Evolutionary conservation across 2,329 filamentous ascomycete species (phyloP).

Genomic region (Alternaria ventricosa): DNA sequence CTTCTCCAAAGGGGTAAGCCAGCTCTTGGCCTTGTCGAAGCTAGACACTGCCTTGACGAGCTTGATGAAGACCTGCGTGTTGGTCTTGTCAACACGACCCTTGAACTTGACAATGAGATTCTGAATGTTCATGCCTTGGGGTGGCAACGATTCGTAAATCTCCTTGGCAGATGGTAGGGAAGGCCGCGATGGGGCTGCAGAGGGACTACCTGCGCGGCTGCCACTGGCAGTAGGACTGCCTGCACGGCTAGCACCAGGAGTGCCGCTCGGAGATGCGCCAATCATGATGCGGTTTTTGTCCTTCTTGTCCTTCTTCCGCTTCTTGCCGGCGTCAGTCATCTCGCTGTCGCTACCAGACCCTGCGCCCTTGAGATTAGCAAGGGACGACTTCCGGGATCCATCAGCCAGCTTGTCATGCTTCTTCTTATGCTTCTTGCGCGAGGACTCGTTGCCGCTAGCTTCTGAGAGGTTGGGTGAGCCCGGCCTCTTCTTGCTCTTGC

Average conservation of each 20-base stretch:
- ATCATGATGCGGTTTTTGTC: constrained; percentile 64
- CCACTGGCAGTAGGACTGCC: constrained; percentile 51
- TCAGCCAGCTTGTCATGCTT: constrained; percentile 38
- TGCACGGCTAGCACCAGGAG: constrained; percentile 66
- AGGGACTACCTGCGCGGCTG: constrained; percentile 40
- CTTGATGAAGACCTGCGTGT: constrained; percentile 51
- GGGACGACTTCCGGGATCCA: constrained; percentile 32
- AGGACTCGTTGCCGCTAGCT: constrained; percentile 88
- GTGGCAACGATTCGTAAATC: constrained; percentile 53
- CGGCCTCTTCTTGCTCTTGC: constrained; percentile 74
- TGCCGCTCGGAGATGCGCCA: constrained; percentile 63
- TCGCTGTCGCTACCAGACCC: constrained; percentile 76
- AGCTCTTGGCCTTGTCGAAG: constrained; percentile 38
- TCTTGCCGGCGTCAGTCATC: constrained; percentile 70
- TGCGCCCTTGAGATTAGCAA: constrained; percentile 49
- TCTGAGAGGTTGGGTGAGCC: constrained; percentile 89
- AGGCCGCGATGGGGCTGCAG: constrained; percentile 19
- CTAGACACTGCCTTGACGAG: constrained; percentile 50
- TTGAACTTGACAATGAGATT: constrained; percentile 52
- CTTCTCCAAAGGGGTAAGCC: constrained; percentile 38
- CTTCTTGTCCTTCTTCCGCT: constrained; percentile 63
- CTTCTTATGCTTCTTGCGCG: constrained; percentile 65
- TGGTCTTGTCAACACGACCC: constrained; percentile 46
- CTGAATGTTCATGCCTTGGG: constrained; percentile 53
- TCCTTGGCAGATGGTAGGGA: constrained; percentile 53